Percentiles rank a stretch among this genome's conserved stretches.
phyloP scores from a whole-genome alignment of 2,329 filamentous ascomycete genomes.

The Zarea fungicola region DNA sequence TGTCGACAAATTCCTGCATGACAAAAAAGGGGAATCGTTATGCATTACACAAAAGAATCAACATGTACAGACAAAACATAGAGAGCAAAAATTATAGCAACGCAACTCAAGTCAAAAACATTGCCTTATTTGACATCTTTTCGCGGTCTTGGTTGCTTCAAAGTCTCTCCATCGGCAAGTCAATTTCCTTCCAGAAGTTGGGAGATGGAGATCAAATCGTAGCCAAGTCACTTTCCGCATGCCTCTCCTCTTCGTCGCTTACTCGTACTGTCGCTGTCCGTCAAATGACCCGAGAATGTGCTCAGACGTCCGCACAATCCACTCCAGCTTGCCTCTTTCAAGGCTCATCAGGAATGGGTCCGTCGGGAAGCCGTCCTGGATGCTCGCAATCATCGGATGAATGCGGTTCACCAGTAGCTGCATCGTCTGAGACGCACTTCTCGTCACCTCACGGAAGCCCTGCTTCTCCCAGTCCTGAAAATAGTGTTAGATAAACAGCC shows the following conservation, averaged over 20 bases:
- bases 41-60: conserved; percentile 2
- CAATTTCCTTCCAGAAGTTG: not conserved
- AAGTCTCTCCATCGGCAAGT: too few species aligned
- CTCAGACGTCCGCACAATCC: conserved; percentile 32
- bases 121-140: not conserved
- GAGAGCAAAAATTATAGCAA: not conserved
- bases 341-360: conserved; percentile 35
- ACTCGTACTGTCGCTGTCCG: conserved; percentile 25
- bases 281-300: conserved; percentile 30
- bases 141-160: not conserved
- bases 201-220: not conserved
- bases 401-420: conserved; percentile 32
- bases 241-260: not conserved
- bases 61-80: not conserved
- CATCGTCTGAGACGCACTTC: conserved; percentile 35
- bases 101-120: not conserved
- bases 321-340: conserved; percentile 34
- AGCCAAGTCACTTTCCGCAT: not conserved
- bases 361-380: conserved; percentile 32
- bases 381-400: conserved; percentile 28
- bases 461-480: conserved; percentile 34
- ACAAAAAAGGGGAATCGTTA: conserved; percentile 9
- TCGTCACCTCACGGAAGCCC: conserved; percentile 31
- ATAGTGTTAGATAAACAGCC: too few species aligned
- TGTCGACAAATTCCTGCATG: conserved; percentile 5